phyloP scores from a whole-genome alignment of 169 alveolate species.

The Theileria orientalis region DNA sequence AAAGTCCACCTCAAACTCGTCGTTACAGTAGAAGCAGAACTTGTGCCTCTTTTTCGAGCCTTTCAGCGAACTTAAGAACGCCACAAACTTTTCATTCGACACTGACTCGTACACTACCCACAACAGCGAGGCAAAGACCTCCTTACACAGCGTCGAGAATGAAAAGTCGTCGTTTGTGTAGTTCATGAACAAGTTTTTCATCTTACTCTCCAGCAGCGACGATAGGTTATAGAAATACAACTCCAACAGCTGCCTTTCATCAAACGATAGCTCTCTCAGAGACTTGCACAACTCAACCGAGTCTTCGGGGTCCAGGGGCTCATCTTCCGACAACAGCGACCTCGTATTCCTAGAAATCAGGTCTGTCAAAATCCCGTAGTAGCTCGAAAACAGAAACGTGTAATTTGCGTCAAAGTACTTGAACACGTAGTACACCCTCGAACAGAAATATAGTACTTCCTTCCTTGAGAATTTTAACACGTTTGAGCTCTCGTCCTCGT shows the following conservation, averaged over 20 bases:
- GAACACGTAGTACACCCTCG: conserved; percentile 13
- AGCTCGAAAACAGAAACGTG: conserved; percentile 1
- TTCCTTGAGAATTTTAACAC: not conserved
- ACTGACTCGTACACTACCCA: not conserved
- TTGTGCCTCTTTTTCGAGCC: not conserved
- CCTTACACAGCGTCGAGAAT: not conserved
- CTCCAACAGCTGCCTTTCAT: not conserved
- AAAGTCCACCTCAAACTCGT: conserved; percentile 8
- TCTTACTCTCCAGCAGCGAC: conserved; percentile 1
- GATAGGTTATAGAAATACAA: not conserved
- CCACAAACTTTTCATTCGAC: not conserved
- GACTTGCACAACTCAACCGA: not conserved
- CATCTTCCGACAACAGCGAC: not conserved
- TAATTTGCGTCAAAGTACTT: conserved; percentile 1
- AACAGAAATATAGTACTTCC: conserved; percentile 17
- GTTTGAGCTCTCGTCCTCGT: not conserved
- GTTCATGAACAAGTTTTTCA: conserved; percentile 4
- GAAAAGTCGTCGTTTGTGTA: conserved; percentile 1
- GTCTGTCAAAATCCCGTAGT: not conserved
- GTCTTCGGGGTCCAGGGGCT: not conserved
- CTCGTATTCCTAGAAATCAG: not conserved
- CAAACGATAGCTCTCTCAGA: not conserved
- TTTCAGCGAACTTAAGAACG: not conserved
- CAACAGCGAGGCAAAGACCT: not conserved
- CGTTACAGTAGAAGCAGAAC: conserved; percentile 20